Percentiles rank a stretch among this genome's conserved stretches.
These are phyloP conservation scores for Colletotrichum endophyticum DNA, from an alignment of 2,329 filamentous ascomycete species.

Conservation along the genomic window DNA sequence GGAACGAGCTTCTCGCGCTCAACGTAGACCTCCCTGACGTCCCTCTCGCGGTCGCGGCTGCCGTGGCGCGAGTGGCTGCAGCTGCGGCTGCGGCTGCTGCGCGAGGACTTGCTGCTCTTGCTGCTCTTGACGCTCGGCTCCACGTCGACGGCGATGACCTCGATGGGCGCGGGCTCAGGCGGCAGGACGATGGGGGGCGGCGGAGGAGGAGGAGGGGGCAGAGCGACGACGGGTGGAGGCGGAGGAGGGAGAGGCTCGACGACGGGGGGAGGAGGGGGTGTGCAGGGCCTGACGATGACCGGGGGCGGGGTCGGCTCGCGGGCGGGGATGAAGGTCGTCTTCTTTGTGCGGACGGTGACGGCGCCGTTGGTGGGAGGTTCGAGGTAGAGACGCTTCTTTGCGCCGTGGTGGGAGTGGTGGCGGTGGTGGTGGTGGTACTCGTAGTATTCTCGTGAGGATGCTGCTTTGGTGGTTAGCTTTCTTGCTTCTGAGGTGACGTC, in stretches of 20 bases:
- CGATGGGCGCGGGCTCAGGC: slow-evolving; percentile 26
- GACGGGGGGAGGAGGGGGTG: slow-evolving; percentile 22
- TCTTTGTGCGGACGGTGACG: slow-evolving; percentile 35
- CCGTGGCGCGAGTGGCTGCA: slow-evolving; percentile 30
- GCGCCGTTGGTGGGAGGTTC: slow-evolving; percentile 43
- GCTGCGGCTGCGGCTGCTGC: slow-evolving; percentile 29
- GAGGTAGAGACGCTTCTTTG: slow-evolving; percentile 49
- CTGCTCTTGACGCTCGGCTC: slow-evolving; percentile 25
- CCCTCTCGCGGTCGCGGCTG: slow-evolving; percentile 11
- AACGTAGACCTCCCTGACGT: slow-evolving; percentile 48
- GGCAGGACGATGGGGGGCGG: slow-evolving; percentile 24
- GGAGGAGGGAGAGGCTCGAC: slow-evolving; percentile 25
- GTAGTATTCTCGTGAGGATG: slow-evolving; percentile 19
- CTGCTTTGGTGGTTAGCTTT: not conserved
- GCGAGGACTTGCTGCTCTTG: slow-evolving; percentile 18
- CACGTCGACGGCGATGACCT: slow-evolving; percentile 31
- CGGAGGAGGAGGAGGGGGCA: slow-evolving; percentile 17
- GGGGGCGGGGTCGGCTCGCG: slow-evolving; percentile 35
- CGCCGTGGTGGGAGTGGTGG: slow-evolving; percentile 30
- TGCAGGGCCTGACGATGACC: slow-evolving; percentile 18
- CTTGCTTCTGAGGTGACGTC: not conserved
- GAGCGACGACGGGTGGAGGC: not conserved
- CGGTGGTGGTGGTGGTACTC: slow-evolving; percentile 22
- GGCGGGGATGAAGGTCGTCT: slow-evolving; percentile 45
- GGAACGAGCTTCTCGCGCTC: slow-evolving; percentile 57